Conservation (phyloP, 192 early-diverging fungal species). For the Podila verticillata region DNA sequence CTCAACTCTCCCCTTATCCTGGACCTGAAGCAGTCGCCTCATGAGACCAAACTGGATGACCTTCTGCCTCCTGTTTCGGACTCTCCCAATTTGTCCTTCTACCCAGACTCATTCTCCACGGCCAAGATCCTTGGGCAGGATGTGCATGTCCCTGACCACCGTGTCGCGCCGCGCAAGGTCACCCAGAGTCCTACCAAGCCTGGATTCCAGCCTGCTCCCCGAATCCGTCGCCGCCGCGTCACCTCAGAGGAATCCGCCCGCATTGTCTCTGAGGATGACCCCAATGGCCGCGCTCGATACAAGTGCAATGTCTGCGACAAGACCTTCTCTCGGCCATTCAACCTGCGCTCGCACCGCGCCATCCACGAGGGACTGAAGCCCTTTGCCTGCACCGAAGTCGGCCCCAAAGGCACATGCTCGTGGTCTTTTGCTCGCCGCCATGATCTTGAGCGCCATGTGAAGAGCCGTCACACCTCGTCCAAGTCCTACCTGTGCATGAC, state of each 20-base stretch:
- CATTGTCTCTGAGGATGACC: conserved; percentile 24
- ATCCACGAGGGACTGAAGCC: conserved; percentile 70
- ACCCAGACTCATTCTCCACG: conserved; percentile 13
- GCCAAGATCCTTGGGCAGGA: conserved; percentile 38
- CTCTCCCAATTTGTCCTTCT: too few species aligned
- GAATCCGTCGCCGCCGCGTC: conserved; percentile 36
- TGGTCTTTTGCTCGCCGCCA: conserved; percentile 86
- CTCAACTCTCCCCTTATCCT: background rate
- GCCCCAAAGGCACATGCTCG: conserved; percentile 55
- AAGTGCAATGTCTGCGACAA: conserved; percentile 51
- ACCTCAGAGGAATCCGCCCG: conserved; percentile 41
- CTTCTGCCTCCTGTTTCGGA: background rate
- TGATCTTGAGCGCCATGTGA: conserved; percentile 81
- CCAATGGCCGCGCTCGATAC: conserved; percentile 32
- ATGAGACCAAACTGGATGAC: background rate
- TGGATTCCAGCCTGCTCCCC: conserved; percentile 34
- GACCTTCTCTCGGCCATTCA: conserved; percentile 76
- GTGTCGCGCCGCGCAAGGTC: conserved; percentile 39
- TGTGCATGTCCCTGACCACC: conserved; percentile 8
- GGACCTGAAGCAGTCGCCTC: background rate
- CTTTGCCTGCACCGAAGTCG: conserved; percentile 57
- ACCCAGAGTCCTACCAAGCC: conserved; percentile 45
- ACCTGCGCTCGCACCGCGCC: conserved; percentile 72
- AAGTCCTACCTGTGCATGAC: conserved; percentile 27
- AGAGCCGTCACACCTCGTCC: conserved; percentile 19